Evolutionary conservation across 2,329 filamentous ascomycete genomes (phyloP).

Genomic region (Dactylonectria macrodidyma): DNA sequence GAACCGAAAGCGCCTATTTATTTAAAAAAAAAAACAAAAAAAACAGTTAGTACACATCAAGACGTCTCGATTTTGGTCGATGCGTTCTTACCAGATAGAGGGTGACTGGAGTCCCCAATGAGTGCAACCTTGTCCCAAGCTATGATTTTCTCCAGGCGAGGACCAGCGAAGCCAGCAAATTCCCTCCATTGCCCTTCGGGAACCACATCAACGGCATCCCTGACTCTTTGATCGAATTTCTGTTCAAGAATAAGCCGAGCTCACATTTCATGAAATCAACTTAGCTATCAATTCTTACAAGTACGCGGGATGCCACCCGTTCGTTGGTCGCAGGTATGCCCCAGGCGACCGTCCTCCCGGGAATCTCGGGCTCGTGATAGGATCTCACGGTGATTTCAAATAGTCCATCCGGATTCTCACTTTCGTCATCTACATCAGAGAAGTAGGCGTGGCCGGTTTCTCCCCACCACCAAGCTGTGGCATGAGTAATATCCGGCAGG

Average conservation of each 20-base stretch:
- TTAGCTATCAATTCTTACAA: not conserved
- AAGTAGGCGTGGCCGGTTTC: conserved; percentile 14
- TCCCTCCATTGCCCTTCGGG: conserved; percentile 19
- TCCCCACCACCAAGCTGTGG: conserved; percentile 19
- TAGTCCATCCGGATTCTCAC: not conserved
- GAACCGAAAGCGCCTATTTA: conserved; percentile 8
- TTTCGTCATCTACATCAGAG: conserved; percentile 18
- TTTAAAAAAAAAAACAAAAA: not conserved
- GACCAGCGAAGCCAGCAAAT: conserved; percentile 10
- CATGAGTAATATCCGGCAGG: conserved; percentile 11
- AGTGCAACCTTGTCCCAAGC: conserved; percentile 19
- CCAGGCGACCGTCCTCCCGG: conserved; percentile 13
- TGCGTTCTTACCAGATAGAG: conserved; percentile 1
- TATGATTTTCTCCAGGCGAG: conserved; percentile 6
- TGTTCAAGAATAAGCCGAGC: not conserved
- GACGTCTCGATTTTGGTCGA: not conserved
- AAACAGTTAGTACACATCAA: no score
- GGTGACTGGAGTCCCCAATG: conserved; percentile 14
- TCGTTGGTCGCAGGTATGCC: conserved; percentile 18
- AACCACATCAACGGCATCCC: not conserved
- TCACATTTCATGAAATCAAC: not conserved
- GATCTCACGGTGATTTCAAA: conserved; percentile 21
- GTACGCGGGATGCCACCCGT: conserved; percentile 3
- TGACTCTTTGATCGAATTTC: conserved; percentile 11
- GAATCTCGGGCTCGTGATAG: conserved; percentile 20